Evolutionary conservation across 2,329 filamentous ascomycete genomes (phyloP).

Genomic region (Penicillium brasilianum): DNA sequence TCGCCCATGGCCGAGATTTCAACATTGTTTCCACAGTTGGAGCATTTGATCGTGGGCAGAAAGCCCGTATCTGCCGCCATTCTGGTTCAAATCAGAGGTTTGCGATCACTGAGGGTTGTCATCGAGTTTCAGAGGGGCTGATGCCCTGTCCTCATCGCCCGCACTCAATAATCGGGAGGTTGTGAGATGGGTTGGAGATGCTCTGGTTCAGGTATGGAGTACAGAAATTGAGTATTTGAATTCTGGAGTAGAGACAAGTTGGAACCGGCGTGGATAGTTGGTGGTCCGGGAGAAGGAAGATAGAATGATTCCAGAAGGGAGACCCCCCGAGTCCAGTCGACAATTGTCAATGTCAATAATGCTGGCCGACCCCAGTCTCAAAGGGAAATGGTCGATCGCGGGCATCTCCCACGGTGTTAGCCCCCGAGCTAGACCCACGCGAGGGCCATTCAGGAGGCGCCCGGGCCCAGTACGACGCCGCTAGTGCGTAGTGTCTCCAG

Average conservation of each 20-base stretch:
- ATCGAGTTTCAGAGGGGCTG: constrained; percentile 23
- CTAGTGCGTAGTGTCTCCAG: constrained; percentile 30
- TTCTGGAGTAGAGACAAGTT: not conserved
- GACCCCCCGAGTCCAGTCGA: not conserved
- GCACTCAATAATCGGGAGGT: not conserved
- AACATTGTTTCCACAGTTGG: constrained; percentile 75
- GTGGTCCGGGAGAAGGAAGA: not conserved
- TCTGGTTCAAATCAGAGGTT: constrained; percentile 15
- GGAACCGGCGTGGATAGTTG: too few relatives aligned
- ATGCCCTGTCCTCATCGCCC: constrained; percentile 19
- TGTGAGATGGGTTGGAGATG: not conserved
- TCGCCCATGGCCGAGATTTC: constrained; percentile 87
- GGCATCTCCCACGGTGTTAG: constrained; percentile 7
- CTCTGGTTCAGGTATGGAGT: not conserved
- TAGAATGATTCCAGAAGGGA: constrained; percentile 9
- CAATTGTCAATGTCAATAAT: not conserved
- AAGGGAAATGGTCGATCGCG: constrained; percentile 15
- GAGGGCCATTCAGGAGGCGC: constrained; percentile 9
- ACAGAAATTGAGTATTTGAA: not conserved
- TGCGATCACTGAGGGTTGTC: constrained; percentile 8
- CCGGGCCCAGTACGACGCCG: constrained; percentile 6
- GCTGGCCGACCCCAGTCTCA: constrained; percentile 1
- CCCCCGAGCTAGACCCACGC: not conserved
- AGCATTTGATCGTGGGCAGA: constrained; percentile 86
- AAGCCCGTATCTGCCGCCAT: constrained; percentile 65